Percentiles rank a stretch among this genome's conserved stretches.
Evolutionary conservation across 2,329 filamentous ascomycete species (phyloP).

Genomic region (Colletotrichum gigasporum): DNA sequence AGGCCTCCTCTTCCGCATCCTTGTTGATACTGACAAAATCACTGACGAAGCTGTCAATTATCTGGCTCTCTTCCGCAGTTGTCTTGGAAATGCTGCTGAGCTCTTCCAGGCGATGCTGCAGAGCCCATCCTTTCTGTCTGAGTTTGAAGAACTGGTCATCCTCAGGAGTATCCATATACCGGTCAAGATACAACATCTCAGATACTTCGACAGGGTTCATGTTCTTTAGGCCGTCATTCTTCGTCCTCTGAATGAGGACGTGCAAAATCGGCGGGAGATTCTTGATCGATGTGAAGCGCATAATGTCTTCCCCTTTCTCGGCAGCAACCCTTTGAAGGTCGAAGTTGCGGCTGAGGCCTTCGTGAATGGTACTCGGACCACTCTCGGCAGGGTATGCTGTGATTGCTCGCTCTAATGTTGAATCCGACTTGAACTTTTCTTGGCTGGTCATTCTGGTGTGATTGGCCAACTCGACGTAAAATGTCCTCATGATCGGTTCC

Average conservation of each 20-base stretch:
- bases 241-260: conserved; percentile 86
- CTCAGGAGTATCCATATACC: conserved; percentile 78
- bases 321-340: conserved; percentile 74
- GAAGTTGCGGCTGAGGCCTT: conserved; percentile 86
- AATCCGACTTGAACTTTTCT: conserved; percentile 37
- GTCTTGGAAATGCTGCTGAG: conserved; percentile 42
- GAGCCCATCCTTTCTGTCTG: conserved; percentile 78
- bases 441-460: conserved; percentile 64
- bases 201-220: conserved; percentile 81
- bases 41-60: conserved; percentile 10
- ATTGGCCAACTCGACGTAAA: conserved; percentile 70
- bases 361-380: conserved; percentile 74
- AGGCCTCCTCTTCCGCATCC: not conserved
- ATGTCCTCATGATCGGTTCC: conserved; percentile 79
- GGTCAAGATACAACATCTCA: conserved; percentile 84
- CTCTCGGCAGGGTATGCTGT: conserved; percentile 66
- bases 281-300: conserved; percentile 75
- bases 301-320: conserved; percentile 58
- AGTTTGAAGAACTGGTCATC: conserved; percentile 69
- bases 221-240: conserved; percentile 79
- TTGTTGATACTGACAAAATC: conserved; percentile 20
- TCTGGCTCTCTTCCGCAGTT: conserved; percentile 16
- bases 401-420: conserved; percentile 69
- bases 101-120: conserved; percentile 70
- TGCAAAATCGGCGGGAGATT: conserved; percentile 87